Conservation (phyloP, 2,329 filamentous ascomycete species). For the Fusarium sulawesiense region DNA sequence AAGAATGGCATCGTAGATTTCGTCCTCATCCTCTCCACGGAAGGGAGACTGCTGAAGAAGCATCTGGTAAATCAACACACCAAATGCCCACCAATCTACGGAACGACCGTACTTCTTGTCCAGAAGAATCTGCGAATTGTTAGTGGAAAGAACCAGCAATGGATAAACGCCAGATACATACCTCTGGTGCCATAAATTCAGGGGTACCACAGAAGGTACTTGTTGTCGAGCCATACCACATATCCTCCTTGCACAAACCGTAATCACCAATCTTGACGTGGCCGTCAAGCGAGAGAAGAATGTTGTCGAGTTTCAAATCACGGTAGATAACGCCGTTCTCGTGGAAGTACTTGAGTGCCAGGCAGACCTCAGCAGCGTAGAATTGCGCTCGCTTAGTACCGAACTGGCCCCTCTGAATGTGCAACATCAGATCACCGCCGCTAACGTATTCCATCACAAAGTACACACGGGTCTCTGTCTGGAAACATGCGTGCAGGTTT, state of each 20-base stretch:
- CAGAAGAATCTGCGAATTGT: slow-evolving; percentile 77
- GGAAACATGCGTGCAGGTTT: slow-evolving; percentile 97
- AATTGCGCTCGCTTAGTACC: slow-evolving; percentile 98
- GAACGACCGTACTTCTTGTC: slow-evolving; percentile 98
- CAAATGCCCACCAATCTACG: slow-evolving; percentile 99
- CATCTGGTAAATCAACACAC: slow-evolving; percentile 99
- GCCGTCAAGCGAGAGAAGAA: slow-evolving; percentile 91
- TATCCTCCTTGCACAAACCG: slow-evolving; percentile 98
- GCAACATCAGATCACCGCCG: slow-evolving; percentile 97
- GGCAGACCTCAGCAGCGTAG: slow-evolving; percentile 95
- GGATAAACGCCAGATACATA: slow-evolving; percentile 54
- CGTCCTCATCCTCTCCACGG: slow-evolving; percentile 98
- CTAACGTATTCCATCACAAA: slow-evolving; percentile 99
- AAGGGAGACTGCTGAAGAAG: slow-evolving; percentile 98
- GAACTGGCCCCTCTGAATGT: slow-evolving; percentile 97
- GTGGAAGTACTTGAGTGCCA: slow-evolving; percentile 98
- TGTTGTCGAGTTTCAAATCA: slow-evolving; percentile 93
- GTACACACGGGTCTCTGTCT: slow-evolving; percentile 97
- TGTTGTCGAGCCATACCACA: slow-evolving; percentile 98
- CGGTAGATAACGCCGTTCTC: slow-evolving; percentile 99
- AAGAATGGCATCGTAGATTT: slow-evolving; percentile 98
- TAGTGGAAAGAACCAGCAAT: slow-evolving; percentile 43
- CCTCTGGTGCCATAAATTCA: slow-evolving; percentile 99
- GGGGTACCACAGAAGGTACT: slow-evolving; percentile 99
- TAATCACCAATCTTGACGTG: slow-evolving; percentile 99